These are phyloP conservation scores for Begonia fuchsioides DNA, from an alignment of 306 rosid genomes.

Conservation along the genomic window DNA sequence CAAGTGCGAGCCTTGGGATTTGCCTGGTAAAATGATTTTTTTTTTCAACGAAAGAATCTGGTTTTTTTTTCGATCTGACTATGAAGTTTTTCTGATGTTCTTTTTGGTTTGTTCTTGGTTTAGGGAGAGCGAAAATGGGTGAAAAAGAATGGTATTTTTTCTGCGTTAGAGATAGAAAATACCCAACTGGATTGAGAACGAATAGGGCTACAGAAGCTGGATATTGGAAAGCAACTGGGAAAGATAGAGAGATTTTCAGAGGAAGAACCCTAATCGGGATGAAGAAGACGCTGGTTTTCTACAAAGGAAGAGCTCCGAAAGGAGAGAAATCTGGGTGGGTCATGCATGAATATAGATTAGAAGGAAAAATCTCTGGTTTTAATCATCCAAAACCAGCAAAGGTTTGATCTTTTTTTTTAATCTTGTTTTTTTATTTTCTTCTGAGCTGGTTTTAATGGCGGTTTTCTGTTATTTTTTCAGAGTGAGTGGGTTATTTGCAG, in stretches of 20 bases:
- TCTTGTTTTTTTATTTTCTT: not conserved
- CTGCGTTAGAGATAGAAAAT: too few species aligned
- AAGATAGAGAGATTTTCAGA: constrained; percentile 57
- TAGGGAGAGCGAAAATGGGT: constrained; percentile 74
- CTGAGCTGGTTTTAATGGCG: not conserved
- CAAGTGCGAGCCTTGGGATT: constrained; percentile 90
- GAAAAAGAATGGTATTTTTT: constrained; percentile 79
- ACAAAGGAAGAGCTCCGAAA: constrained; percentile 69
- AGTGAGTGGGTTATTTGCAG: constrained; percentile 81
- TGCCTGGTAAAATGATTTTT: constrained; percentile 82
- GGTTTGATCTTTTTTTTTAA: constrained; percentile 15
- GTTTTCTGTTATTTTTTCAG: constrained; percentile 26
- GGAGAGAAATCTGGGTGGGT: constrained; percentile 77
- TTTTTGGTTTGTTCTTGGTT: constrained; percentile 6
- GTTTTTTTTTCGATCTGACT: not conserved
- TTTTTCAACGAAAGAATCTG: not conserved
- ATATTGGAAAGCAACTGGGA: constrained; percentile 92
- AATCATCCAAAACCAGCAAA: constrained; percentile 27
- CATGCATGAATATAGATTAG: constrained; percentile 78
- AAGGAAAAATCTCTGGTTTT: constrained; percentile 20
- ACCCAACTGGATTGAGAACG: too few species aligned
- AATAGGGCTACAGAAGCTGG: too few species aligned
- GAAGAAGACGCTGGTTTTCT: constrained; percentile 87
- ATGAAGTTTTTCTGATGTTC: not conserved
- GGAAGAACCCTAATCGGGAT: constrained; percentile 45